Percentiles rank a stretch among this genome's conserved stretches.
Conservation (phyloP, 2,329 filamentous ascomycete species). For the Cyphellophora europaea region DNA sequence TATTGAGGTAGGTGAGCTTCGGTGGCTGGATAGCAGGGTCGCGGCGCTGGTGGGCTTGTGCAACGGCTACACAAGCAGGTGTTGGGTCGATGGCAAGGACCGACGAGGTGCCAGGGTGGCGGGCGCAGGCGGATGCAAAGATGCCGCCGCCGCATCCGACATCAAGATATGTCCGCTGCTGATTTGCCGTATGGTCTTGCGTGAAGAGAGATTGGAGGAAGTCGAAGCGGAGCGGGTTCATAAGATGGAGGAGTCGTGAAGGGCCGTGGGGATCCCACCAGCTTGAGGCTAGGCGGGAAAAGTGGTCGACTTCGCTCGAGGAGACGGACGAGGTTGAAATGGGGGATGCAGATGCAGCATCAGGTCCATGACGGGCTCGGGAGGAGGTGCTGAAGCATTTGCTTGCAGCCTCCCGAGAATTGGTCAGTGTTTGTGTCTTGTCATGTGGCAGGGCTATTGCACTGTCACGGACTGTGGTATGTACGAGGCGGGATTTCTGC, state of each 20-base stretch:
- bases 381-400: too few relatives aligned
- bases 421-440: too few relatives aligned
- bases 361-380: too few relatives aligned
- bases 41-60: slow-evolving; percentile 61
- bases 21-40: slow-evolving; percentile 56
- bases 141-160: slow-evolving; percentile 94
- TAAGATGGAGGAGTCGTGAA: slow-evolving; percentile 85
- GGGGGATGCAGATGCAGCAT: too few relatives aligned
- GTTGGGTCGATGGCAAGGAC: slow-evolving; percentile 39
- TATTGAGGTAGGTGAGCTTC: slow-evolving; percentile 65
- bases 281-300: slow-evolving; percentile 80
- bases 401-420: too few relatives aligned
- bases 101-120: slow-evolving; percentile 29
- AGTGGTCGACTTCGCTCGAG: slow-evolving; percentile 82
- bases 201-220: slow-evolving; percentile 67
- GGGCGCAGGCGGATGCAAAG: slow-evolving; percentile 63
- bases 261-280: slow-evolving; percentile 98
- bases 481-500: too few relatives aligned
- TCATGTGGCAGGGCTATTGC: too few relatives aligned
- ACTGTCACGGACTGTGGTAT: too few relatives aligned
- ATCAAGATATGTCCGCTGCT: slow-evolving; percentile 58
- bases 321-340: too few relatives aligned
- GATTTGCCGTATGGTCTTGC: slow-evolving; percentile 18
- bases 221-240: slow-evolving; percentile 93
- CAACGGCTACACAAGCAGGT: slow-evolving; percentile 46